Conservation (phyloP, 768 basidiomycete species). For the Amanita muscaria region DNA sequence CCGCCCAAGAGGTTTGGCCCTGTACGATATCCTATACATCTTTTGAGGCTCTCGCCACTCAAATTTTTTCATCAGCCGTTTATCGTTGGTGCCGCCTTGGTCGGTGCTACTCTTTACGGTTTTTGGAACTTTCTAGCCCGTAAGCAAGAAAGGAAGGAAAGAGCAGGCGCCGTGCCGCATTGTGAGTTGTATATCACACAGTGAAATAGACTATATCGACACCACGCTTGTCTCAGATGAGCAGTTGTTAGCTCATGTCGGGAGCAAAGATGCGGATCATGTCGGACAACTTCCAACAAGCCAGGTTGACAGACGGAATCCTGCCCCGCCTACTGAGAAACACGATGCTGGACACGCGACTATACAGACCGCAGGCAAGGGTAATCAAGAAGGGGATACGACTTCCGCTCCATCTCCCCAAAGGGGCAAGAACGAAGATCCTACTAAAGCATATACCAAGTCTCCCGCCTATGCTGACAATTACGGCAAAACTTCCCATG, state of each 20-base stretch:
- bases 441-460: slow-evolving; percentile 23
- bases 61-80: slow-evolving; percentile 17
- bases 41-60: not conserved
- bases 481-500: slow-evolving; percentile 14
- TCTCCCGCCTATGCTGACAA: slow-evolving; percentile 25
- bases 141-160: slow-evolving; percentile 20
- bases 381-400: slow-evolving; percentile 11
- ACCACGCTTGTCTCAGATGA: too few species aligned
- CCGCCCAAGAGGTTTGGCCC: slow-evolving; percentile 7
- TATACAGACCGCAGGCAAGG: not conserved
- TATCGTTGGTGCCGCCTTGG: slow-evolving; percentile 21
- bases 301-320: slow-evolving; percentile 8
- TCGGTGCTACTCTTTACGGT: slow-evolving; percentile 17
- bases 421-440: slow-evolving; percentile 17
- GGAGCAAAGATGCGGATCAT: slow-evolving; percentile 10
- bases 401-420: slow-evolving; percentile 24
- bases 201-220: too few species aligned
- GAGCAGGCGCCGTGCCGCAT: slow-evolving; percentile 20
- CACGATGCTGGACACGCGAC: not conserved
- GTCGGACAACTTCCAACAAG: slow-evolving; percentile 8
- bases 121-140: slow-evolving; percentile 22
- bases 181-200: slow-evolving; percentile 15
- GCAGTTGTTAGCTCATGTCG: slow-evolving; percentile 21
- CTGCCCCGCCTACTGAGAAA: slow-evolving; percentile 5
- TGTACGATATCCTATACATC: slow-evolving; percentile 10